Evolutionary conservation across 495 filamentous ascomycete genomes (phyloP), one percentile per base, ranked within the genome.

Genomic region (Lophiotrema nucula): DNA sequence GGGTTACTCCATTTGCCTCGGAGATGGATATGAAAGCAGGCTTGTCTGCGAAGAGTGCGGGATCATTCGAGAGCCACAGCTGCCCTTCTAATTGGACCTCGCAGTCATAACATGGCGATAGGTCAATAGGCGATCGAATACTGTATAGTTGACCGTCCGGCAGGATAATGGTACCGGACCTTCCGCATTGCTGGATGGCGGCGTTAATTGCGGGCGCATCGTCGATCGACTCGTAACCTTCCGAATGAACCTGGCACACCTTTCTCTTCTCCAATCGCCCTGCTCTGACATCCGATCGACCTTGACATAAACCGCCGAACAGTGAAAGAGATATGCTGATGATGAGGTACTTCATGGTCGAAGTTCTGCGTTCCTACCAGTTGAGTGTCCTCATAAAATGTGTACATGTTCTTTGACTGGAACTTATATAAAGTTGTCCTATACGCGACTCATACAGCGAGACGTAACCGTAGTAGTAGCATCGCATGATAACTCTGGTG

Each of bases 131-230:
- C 4, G 53, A 47, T 41, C 26, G 53, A 16, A 56, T 35, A 27
- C 18, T 56, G 53, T 42, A 56, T 2, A 47, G 35, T 24, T 37
- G 22, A 37, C 35, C 16, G 4, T 12, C 26, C 41, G 41, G 43
- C 15, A 56, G 26, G 42, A 37, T 26, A 26, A 47, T 47, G 13
- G 53, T 47, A 42, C 53, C 41, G 23, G 24, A n/a, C 12, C 19
- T 37, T 2, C 53, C 53, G 21, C 41, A 56, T n/a, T 22, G 3
- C 12, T 11, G 6, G 23, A 56, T 33, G 4, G 41, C 53, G 28
- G 3, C 24, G 28, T 47, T 56, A 26, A 56, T 47, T n/a, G 25
- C 26, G 6, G 43, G 41, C 2, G 53, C 53, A 35, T 56, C 41
- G 41, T 47, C 53, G 10, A 56, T 16, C 3, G 27, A 8, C 31